A percentile compares a stretch with the other conserved stretches of the same genome.
Conservation (phyloP, 176 grass and related monocot genomes). For the Ensete ventricosum region DNA sequence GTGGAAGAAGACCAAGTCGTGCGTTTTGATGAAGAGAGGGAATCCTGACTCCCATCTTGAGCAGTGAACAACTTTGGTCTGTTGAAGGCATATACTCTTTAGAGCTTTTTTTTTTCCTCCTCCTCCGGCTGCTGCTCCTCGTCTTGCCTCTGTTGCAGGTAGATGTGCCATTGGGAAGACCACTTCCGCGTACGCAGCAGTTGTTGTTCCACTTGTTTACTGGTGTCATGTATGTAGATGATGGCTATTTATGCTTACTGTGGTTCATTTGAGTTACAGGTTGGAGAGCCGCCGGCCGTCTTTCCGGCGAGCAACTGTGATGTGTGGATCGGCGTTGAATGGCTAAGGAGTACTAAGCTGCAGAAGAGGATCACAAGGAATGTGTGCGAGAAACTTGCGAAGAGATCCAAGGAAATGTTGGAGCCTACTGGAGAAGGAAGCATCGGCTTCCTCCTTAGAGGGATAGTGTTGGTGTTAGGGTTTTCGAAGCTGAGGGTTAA, state of each 20-base stretch:
- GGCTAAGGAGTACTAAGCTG: constrained; percentile 63
- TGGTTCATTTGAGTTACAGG: constrained; percentile 53
- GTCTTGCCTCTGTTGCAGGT: constrained; percentile 17
- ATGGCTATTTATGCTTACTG: neutral
- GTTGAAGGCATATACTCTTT: constrained; percentile 42
- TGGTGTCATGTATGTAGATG: neutral
- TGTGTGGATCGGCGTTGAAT: constrained; percentile 55
- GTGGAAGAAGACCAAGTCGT: constrained; percentile 38
- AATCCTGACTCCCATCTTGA: constrained; percentile 34
- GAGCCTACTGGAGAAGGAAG: constrained; percentile 55
- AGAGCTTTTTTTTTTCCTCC: constrained; percentile 11
- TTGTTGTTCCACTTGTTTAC: neutral
- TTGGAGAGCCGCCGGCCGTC: constrained; percentile 10
- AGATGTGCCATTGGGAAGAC: constrained; percentile 58
- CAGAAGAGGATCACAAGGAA: constrained; percentile 59
- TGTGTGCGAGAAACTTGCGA: constrained; percentile 59
- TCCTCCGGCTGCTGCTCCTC: neutral
- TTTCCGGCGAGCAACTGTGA: constrained; percentile 38
- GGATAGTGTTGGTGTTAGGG: too few relatives aligned
- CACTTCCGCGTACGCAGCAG: constrained; percentile 33
- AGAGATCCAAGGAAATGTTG: constrained; percentile 62
- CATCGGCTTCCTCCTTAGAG: too few relatives aligned
- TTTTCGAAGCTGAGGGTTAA: too few relatives aligned
- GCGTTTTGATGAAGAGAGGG: constrained; percentile 26
- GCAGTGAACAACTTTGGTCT: constrained; percentile 35